Evolutionary conservation across 1,284 basidiomycete genomes (phyloP).

Genomic region (Microbotryomycetes sp.): DNA sequence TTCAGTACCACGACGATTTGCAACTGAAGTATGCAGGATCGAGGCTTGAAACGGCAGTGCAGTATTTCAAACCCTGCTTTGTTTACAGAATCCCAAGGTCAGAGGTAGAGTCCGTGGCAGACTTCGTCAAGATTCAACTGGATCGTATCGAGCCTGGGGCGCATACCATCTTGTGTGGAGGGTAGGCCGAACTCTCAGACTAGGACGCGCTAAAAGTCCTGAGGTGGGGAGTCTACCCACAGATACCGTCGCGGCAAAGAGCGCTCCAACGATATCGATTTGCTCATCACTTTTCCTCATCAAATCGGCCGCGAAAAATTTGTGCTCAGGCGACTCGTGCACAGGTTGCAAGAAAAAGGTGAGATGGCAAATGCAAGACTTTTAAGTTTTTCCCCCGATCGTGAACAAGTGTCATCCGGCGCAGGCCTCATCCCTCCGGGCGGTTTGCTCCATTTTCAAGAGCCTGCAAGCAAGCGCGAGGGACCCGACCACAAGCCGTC

Average conservation of each 20-base stretch:
- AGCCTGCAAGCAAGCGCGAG: not conserved
- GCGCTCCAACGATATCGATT: slow-evolving; percentile 66
- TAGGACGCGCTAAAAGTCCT: too few relatives aligned
- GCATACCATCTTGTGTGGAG: slow-evolving; percentile 59
- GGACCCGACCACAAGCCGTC: not conserved
- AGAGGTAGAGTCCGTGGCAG: slow-evolving; percentile 61
- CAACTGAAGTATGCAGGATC: not conserved
- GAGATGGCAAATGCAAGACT: slow-evolving; percentile 20
- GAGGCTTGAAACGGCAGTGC: slow-evolving; percentile 8
- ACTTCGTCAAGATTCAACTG: slow-evolving; percentile 53
- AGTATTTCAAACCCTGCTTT: not conserved
- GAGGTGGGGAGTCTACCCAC: too few relatives aligned
- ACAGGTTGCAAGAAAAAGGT: slow-evolving; percentile 53
- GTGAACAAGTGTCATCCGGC: not conserved
- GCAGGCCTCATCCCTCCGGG: slow-evolving; percentile 53
- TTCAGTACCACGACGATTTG: not conserved
- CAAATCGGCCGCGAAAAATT: slow-evolving; percentile 46
- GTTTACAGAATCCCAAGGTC: slow-evolving; percentile 52
- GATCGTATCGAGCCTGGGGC: slow-evolving; percentile 54
- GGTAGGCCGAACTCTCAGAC: slow-evolving; percentile 46
- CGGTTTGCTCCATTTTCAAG: slow-evolving; percentile 37
- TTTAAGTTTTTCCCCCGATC: too few relatives aligned
- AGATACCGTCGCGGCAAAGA: slow-evolving; percentile 69
- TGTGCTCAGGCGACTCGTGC: slow-evolving; percentile 50
- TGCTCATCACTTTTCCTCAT: slow-evolving; percentile 55